A percentile compares a stretch with the other conserved stretches of the same genome.
These are phyloP conservation scores for Citrullus colocynthis DNA, from an alignment of 306 rosid genomes.

Conservation along the genomic window DNA sequence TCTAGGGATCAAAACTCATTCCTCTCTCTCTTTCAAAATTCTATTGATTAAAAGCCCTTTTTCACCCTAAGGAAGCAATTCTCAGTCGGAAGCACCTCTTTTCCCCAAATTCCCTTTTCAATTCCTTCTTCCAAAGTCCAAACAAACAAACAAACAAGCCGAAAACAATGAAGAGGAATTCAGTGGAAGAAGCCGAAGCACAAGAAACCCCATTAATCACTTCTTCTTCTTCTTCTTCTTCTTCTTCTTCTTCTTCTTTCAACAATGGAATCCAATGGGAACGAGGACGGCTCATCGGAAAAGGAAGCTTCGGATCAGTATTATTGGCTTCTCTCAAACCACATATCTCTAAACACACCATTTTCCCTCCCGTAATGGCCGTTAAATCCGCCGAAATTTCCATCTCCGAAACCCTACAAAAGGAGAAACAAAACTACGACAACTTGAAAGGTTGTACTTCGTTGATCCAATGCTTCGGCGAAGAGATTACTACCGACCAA, in stretches of 20 bases:
- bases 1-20: too few species aligned
- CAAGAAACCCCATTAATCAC: too few species aligned
- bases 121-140: too few species aligned
- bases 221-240: neutral
- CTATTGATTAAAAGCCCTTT: too few species aligned
- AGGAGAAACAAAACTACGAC: conserved; percentile 12
- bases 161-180: too few species aligned
- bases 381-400: conserved; percentile 19
- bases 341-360: neutral
- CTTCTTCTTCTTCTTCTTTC: neutral
- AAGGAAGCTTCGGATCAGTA: conserved; percentile 23
- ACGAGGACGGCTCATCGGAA: conserved; percentile 10
- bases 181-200: too few species aligned
- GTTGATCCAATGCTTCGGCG: neutral
- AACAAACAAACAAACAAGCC: too few species aligned
- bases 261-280: conserved; percentile 8
- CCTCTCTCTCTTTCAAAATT: too few species aligned
- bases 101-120: too few species aligned
- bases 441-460: neutral
- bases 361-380: conserved; percentile 14
- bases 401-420: conserved; percentile 10
- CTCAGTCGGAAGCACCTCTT: too few species aligned
- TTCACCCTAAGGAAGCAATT: too few species aligned
- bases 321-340: conserved; percentile 17
- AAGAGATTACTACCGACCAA: neutral